Conservation (phyloP, 257 asterid species). For the Nicotiana noctiflora region DNA sequence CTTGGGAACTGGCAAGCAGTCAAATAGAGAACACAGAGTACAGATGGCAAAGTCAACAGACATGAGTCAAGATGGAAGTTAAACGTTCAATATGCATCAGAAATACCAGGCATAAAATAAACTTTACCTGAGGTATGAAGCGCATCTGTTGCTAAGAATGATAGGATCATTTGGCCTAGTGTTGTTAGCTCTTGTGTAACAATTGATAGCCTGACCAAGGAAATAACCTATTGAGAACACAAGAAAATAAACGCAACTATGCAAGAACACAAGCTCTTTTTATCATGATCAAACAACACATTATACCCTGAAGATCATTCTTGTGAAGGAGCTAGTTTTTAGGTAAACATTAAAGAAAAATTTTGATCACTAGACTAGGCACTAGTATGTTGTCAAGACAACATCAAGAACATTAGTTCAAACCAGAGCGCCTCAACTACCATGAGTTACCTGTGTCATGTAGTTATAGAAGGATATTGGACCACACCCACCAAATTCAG, state of each 20-base stretch:
- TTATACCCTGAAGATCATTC: background rate
- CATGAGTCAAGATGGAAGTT: background rate
- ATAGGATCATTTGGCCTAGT: constrained; percentile 62
- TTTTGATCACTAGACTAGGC: background rate
- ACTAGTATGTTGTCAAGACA: background rate
- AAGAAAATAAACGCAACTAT: background rate
- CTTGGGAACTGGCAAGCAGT: background rate
- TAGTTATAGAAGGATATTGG: background rate
- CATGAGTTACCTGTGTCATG: background rate
- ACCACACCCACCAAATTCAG: background rate
- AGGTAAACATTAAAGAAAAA: background rate
- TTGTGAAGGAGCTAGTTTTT: background rate
- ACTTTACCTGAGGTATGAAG: constrained; percentile 72
- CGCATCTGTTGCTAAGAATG: constrained; percentile 76
- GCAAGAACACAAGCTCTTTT: background rate
- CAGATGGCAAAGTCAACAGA: background rate
- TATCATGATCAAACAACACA: background rate
- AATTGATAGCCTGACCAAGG: constrained; percentile 61
- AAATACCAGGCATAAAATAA: background rate
- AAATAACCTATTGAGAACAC: constrained; percentile 9
- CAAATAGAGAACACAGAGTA: background rate
- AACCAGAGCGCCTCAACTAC: background rate
- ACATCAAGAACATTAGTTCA: background rate
- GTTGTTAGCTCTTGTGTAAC: constrained; percentile 70
- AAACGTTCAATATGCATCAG: background rate